Evolutionary conservation across 257 asterid genomes (phyloP), one percentile per base, ranked within the genome.

Genomic region (Solanum ossicruentum): DNA sequence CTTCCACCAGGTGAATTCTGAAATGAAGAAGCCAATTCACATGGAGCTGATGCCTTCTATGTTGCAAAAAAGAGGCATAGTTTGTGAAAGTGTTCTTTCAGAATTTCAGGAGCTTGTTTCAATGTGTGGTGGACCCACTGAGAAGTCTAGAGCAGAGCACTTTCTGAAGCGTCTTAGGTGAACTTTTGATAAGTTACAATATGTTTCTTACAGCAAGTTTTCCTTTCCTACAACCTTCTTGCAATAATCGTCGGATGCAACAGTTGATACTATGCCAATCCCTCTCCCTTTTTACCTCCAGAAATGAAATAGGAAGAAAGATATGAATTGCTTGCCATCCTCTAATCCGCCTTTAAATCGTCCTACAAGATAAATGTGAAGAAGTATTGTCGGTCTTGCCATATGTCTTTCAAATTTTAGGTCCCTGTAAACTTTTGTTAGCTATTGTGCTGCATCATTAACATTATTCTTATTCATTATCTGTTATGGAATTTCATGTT

Each of bases 111-210:
- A 93, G 91, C 93, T 96, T 86, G 87, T 96, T 85, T 87, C 93
- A 86, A 94, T 93, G 95, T 94, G 93, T 73, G 98, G 98, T 66
- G 99, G 99, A 85, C 92, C 96, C 69, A 94, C 89, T 78, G 98
- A 96, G 90, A 96, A 92, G 89, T 71, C 88, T 84, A 91, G 99
- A 86, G 94, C 98, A 63, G 85, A 88, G 84, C 90, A 88, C 89
- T 65, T 95, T 88, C 89, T 94, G 90, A 91, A 93, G 84, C 89
- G 88, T 87, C 92, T 96, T 88, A 93, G 89, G 99, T 95, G 89
- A 93, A 95, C 86, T 39, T 52, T 43, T 83, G 21, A 83, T 52
- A 52, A 32, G 55, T 69, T 67, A 45, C 60, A 20, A 4, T 52
- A 78, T 78, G 47, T 51, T 12, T 78, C 26, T 15, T 26, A 77